A percentile compares a stretch with the other conserved stretches of the same genome.
These are phyloP conservation scores for Hansenula lynferdii DNA, from an alignment of 1,139 yeast species.

Conservation along the genomic window DNA sequence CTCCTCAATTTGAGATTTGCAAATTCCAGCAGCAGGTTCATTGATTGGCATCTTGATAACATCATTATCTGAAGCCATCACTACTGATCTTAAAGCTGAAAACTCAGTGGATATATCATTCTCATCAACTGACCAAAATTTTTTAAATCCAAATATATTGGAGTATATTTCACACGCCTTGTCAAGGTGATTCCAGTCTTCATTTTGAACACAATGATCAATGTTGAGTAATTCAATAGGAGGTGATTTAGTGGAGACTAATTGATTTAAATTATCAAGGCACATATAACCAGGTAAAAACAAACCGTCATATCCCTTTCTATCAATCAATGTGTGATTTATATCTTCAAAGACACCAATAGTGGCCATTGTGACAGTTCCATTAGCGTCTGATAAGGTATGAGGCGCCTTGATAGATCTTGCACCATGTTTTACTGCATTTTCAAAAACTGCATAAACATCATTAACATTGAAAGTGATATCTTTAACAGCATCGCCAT, in stretches of 20 bases:
- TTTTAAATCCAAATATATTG: conserved; percentile 62
- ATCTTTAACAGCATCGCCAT: conserved; percentile 78
- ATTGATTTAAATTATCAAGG: too few relatives aligned
- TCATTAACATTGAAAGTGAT: conserved; percentile 57
- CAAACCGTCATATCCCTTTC: conserved; percentile 35
- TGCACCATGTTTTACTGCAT: conserved; percentile 55
- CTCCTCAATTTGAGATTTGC: conserved; percentile 77
- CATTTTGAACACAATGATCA: conserved; percentile 82
- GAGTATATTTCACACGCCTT: conserved; percentile 54
- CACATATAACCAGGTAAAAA: conserved; percentile 55
- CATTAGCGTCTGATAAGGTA: conserved; percentile 38
- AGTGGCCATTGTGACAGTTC: conserved; percentile 49
- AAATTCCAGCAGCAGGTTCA: conserved; percentile 69
- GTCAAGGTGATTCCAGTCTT: conserved; percentile 64
- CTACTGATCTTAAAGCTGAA: conserved; percentile 68
- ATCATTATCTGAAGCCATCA: conserved; percentile 69
- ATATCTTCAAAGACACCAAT: conserved; percentile 60
- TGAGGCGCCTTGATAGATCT: conserved; percentile 39
- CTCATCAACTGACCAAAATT: conserved; percentile 84
- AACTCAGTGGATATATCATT: conserved; percentile 61
- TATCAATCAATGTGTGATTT: conserved; percentile 61
- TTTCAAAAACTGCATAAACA: conserved; percentile 37
- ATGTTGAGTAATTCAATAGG: conserved; percentile 37
- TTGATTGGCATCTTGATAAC: conserved; percentile 74
- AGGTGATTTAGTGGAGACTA: too few relatives aligned